A percentile compares a stretch with the other conserved stretches of the same genome.
phyloP scores from a whole-genome alignment of 495 filamentous ascomycete species.

The Pseudoneurospora amorphoporcata region DNA sequence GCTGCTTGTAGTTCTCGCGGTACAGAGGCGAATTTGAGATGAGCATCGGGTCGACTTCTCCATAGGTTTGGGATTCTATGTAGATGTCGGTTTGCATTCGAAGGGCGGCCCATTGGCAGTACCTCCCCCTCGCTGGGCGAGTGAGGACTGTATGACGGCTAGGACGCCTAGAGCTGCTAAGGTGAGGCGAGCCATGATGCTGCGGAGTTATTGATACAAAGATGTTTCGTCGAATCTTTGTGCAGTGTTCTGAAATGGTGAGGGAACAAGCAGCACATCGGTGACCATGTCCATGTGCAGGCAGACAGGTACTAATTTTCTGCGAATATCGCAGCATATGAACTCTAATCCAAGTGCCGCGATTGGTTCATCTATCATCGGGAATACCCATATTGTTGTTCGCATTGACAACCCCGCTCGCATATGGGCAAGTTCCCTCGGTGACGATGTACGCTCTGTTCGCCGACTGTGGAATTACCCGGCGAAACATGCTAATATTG shows the following conservation, averaged over 20 bases:
- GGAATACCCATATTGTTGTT: background rate
- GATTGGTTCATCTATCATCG: background rate
- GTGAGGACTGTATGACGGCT: background rate
- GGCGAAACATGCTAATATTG: background rate
- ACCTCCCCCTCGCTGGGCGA: background rate
- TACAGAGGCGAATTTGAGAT: background rate
- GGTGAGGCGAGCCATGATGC: background rate
- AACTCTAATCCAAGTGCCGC: background rate
- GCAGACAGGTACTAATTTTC: background rate
- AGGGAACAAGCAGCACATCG: background rate
- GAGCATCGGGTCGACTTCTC: background rate
- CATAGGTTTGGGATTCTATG: background rate
- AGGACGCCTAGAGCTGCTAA: background rate
- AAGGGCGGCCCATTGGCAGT: background rate
- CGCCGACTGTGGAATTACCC: background rate
- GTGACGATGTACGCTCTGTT: background rate
- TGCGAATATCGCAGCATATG: background rate
- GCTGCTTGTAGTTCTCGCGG: slow-evolving; percentile 33
- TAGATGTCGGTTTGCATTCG: background rate
- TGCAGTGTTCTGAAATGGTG: background rate
- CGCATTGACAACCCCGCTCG: background rate
- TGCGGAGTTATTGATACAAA: background rate
- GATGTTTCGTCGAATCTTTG: too few relatives aligned
- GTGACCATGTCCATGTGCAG: background rate
- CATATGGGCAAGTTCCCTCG: background rate